A percentile compares a stretch with the other conserved stretches of the same genome.
Evolutionary conservation across 106 monocot genomes (phyloP).

Genomic region (Dendrobium nobile): DNA sequence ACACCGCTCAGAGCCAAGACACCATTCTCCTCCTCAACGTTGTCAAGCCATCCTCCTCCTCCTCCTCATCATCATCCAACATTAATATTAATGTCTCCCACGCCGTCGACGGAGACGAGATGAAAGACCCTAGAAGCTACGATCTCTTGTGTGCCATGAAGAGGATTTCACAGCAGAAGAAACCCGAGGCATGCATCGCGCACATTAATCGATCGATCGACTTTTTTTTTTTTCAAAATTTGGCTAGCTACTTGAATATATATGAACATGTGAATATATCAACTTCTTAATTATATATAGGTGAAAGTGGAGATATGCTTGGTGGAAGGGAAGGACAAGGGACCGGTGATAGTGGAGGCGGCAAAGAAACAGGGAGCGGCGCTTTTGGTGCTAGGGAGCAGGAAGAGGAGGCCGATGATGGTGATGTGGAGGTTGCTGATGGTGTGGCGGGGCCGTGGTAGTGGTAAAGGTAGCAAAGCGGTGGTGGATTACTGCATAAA

Average conservation of each 20-base stretch:
- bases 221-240: too few species aligned
- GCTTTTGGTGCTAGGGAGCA: constrained; percentile 34
- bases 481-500: constrained; percentile 40
- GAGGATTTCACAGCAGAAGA: constrained; percentile 29
- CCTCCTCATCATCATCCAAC: not conserved
- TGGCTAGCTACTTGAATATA: not conserved
- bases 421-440: constrained; percentile 27
- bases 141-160: constrained; percentile 18
- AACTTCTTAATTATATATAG: constrained; percentile 14
- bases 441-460: constrained; percentile 13
- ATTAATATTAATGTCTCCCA: not conserved
- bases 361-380: constrained; percentile 26
- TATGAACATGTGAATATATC: not conserved
- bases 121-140: constrained; percentile 13
- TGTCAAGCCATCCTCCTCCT: constrained; percentile 3
- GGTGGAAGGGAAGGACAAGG: constrained; percentile 36
- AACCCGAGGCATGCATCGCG: constrained; percentile 23
- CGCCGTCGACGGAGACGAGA: not conserved
- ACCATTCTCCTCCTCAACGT: constrained; percentile 28
- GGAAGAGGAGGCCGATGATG: constrained; percentile 22
- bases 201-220: not conserved
- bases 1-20: constrained; percentile 33
- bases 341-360: constrained; percentile 39
- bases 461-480: not conserved
- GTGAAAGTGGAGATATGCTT: constrained; percentile 32